phyloP scores from a whole-genome alignment of 345 rosid genomes.

The Corchorus capsularis region DNA sequence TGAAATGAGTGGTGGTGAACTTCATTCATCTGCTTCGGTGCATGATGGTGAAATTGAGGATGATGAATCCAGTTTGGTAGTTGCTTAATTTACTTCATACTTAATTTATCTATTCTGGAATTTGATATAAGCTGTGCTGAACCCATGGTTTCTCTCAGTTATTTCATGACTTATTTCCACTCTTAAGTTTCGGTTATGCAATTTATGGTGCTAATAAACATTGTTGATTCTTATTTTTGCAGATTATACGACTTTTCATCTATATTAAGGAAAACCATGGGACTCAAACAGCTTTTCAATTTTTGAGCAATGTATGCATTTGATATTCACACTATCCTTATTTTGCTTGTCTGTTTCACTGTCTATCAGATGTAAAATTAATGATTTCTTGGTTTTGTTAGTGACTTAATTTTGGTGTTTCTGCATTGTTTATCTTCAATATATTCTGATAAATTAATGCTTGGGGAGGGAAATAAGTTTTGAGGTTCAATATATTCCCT shows the following conservation, averaged over 20 bases:
- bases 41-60: conserved; percentile 51
- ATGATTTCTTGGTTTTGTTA: conserved; percentile 5
- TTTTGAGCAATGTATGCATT: conserved; percentile 75
- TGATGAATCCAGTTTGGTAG: conserved; percentile 90
- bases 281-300: conserved; percentile 76
- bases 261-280: conserved; percentile 87
- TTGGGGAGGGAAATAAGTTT: background rate
- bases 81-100: conserved; percentile 27
- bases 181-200: background rate
- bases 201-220: conserved; percentile 17
- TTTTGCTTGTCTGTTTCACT: background rate
- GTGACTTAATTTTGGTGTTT: conserved; percentile 12
- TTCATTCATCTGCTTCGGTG: conserved; percentile 37
- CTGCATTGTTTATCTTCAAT: conserved; percentile 24
- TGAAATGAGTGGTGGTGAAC: conserved; percentile 58
- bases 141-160: conserved; percentile 4
- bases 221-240: conserved; percentile 35
- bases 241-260: conserved; percentile 85
- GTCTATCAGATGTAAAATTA: conserved; percentile 3
- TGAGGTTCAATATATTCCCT: background rate
- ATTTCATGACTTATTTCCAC: background rate
- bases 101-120: conserved; percentile 4
- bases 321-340: conserved; percentile 3
- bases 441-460: background rate
- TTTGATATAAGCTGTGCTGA: conserved; percentile 1